phyloP scores from a whole-genome alignment of 192 early-diverging fungal species.

The Chytriomyces sp. region DNA sequence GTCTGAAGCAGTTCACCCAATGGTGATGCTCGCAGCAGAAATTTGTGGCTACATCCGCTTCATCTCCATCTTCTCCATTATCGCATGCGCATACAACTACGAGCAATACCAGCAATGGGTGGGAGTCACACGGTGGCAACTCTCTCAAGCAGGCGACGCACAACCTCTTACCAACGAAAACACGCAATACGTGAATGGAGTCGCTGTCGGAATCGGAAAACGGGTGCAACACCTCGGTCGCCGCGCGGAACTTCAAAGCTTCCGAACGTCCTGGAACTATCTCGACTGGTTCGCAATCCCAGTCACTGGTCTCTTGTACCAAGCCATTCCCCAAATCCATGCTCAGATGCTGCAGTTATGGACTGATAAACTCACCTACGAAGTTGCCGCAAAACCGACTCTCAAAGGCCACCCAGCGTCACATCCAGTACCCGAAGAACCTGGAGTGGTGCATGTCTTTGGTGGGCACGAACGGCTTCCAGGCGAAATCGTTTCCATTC shows the following conservation, averaged over 20 bases:
- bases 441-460: slow-evolving; percentile 27
- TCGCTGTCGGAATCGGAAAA: slow-evolving; percentile 27
- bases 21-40: slow-evolving; percentile 30
- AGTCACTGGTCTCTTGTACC: slow-evolving; percentile 38
- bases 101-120: slow-evolving; percentile 49
- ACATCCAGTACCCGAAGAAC: slow-evolving; percentile 12
- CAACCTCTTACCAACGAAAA: slow-evolving; percentile 23
- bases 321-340: slow-evolving; percentile 41
- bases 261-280: slow-evolving; percentile 30
- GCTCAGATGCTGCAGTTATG: slow-evolving; percentile 42
- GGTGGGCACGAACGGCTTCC: slow-evolving; percentile 24
- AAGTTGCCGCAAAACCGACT: slow-evolving; percentile 44
- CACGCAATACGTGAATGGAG: slow-evolving; percentile 13
- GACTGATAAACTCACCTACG: slow-evolving; percentile 42
- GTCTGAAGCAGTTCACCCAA: slow-evolving; percentile 40
- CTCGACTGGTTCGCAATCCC: slow-evolving; percentile 47
- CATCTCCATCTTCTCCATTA: slow-evolving; percentile 19
- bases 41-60: slow-evolving; percentile 41
- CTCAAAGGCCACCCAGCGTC: slow-evolving; percentile 18
- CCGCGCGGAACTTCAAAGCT: slow-evolving; percentile 22
- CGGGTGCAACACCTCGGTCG: slow-evolving; percentile 45
- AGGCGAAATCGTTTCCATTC: slow-evolving; percentile 15
- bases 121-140: slow-evolving; percentile 42
- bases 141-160: slow-evolving; percentile 12
- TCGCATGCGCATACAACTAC: slow-evolving; percentile 41